Base-by-base conservation (phyloP, 2,329 filamentous ascomycete species). In the Esteya vermicola region DNA sequence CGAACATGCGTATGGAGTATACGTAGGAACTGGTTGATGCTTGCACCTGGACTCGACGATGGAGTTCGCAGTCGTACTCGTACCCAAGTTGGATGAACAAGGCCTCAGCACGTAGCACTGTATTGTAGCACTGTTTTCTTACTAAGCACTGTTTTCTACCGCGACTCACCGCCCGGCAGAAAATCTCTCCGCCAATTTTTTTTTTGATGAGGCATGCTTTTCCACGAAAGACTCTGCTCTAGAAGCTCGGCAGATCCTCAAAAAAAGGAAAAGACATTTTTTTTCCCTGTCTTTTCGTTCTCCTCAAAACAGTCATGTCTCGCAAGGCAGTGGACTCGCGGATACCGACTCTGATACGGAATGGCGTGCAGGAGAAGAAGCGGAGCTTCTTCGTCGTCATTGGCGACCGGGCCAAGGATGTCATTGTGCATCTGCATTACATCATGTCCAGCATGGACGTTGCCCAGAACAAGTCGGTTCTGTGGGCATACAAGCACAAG, bases 401-500 rank as follows among this genome's bases (percentile, higher is more conserved):
- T 34, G 91, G 91, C 54, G 86, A 98, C 60, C 77, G 78, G 43
- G 78, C 86, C 50, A 98, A 98, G 61, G 91, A 98, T 69, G 85
- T 89, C 51, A 96, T 98, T 56, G 88, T 96, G 49, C 78, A 95
- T 56, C 71, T 72, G 44, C 88, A 96, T 63, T 86, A 91, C 55
- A 93, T 98, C 54, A 83, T 95, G 69, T 81, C 88, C 38, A 82
- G 76, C 51, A 79, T 83, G 56, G 41, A 48, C 20, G 40, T 45
- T 8, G 85, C 94, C 57, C 75, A 93, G 59, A 93, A 91, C 65
- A 96, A 96, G 61, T 91, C 84, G 12, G 86, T 98, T 4, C 67
- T 98, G 10, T 98, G 91, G 48, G 89, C 91, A 18, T 98, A 98
- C 68, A 96, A 96, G 70, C 93, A 93, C 59, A 91, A 98, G 61